Percentiles rank a stretch among this genome's conserved stretches.
These are phyloP conservation scores for Russula dissimulans DNA, from an alignment of 768 basidiomycete genomes.

Conservation along the genomic window DNA sequence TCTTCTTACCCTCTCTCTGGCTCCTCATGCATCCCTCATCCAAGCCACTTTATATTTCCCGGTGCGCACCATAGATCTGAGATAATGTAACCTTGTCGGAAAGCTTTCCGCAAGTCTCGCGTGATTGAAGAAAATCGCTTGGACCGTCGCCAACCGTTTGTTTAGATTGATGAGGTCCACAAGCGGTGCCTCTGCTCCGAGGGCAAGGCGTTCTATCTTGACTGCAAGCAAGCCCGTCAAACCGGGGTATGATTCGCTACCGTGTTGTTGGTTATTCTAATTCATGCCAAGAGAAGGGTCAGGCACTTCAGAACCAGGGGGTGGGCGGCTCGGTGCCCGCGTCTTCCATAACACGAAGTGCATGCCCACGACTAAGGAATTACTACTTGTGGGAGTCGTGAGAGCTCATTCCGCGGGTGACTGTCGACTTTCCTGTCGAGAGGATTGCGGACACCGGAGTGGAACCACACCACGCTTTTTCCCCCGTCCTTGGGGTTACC, in stretches of 20 bases:
- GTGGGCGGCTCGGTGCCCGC: background rate
- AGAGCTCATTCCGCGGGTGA: slow-evolving; percentile 28
- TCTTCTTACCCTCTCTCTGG: background rate
- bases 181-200: background rate
- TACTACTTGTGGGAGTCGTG: background rate
- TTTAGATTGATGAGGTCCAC: background rate
- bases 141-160: background rate
- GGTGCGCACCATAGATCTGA: background rate
- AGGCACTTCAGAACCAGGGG: background rate
- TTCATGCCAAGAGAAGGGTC: background rate
- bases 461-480: background rate
- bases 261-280: background rate
- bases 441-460: no score
- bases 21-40: no score
- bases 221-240: background rate
- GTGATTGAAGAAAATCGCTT: no score
- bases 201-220: background rate
- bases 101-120: background rate
- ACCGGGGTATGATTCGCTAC: background rate
- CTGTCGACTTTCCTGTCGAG: slow-evolving; percentile 39
- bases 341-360: background rate
- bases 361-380: background rate
- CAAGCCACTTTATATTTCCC: background rate
- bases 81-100: background rate
- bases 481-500: background rate